Evolutionary conservation across 2,329 filamentous ascomycete genomes (phyloP).

Genomic region (Alternaria gaisen): DNA sequence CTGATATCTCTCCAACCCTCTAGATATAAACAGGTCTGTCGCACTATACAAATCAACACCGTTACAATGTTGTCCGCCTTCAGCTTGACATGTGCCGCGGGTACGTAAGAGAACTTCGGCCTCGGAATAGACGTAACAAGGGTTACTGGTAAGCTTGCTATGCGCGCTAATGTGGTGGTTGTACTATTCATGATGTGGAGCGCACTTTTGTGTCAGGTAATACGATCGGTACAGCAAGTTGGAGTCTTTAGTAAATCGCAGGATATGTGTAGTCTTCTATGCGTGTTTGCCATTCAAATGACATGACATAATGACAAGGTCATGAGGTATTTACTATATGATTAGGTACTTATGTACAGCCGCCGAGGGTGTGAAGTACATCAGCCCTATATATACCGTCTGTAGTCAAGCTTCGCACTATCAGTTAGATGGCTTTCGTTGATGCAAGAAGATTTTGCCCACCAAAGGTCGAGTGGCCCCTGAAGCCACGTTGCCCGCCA

Average conservation of each 20-base stretch:
- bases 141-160: neutral
- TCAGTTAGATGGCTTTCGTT: neutral
- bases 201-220: no score
- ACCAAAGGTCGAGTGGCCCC: no score
- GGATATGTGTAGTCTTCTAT: neutral
- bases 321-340: neutral
- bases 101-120: conserved; percentile 18
- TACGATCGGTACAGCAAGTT: neutral
- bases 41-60: conserved; percentile 16
- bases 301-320: neutral
- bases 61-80: conserved; percentile 27
- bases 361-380: neutral
- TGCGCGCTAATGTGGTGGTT: neutral
- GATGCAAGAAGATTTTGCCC: neutral
- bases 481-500: neutral
- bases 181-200: neutral
- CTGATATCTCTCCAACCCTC: conserved; percentile 11
- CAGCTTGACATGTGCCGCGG: conserved; percentile 25
- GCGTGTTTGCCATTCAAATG: neutral
- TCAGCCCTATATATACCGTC: neutral
- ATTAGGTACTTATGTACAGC: neutral
- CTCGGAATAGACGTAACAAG: neutral
- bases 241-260: neutral
- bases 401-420: neutral
- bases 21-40: conserved; percentile 10